Percentiles rank a stretch among this genome's conserved stretches.
These are phyloP conservation scores for Canavalia gladiata DNA, from an alignment of 306 rosid species.

Conservation along the genomic window DNA sequence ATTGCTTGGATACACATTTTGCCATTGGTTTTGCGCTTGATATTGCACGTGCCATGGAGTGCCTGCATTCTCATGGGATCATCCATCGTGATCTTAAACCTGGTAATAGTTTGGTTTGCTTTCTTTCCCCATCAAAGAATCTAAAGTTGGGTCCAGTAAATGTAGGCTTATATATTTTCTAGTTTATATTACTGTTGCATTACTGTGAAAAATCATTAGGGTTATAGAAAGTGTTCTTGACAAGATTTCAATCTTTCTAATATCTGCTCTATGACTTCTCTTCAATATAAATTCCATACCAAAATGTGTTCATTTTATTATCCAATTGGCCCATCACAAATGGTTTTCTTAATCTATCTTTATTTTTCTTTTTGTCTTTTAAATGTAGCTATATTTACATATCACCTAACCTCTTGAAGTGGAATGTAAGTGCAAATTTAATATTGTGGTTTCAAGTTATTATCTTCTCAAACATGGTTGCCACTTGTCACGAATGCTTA, in stretches of 20 bases:
- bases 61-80: slow-evolving; percentile 94
- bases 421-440: slow-evolving; percentile 9
- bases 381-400: background rate
- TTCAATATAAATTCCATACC: slow-evolving; percentile 23
- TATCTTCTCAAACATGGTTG: slow-evolving; percentile 31
- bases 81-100: slow-evolving; percentile 97
- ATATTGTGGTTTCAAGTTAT: slow-evolving; percentile 33
- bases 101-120: slow-evolving; percentile 62
- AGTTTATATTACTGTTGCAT: slow-evolving; percentile 1
- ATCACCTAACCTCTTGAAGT: background rate
- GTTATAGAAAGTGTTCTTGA: background rate
- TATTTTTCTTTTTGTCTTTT: slow-evolving; percentile 12
- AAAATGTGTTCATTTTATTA: background rate
- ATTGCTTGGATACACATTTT: slow-evolving; percentile 80
- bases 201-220: slow-evolving; percentile 2
- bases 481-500: slow-evolving; percentile 25
- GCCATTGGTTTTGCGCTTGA: slow-evolving; percentile 91
- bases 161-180: slow-evolving; percentile 23
- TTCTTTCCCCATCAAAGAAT: slow-evolving; percentile 29
- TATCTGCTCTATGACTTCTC: slow-evolving; percentile 12
- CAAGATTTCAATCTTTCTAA: background rate
- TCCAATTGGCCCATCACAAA: background rate
- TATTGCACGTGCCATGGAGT: slow-evolving; percentile 96
- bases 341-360: background rate
- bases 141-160: background rate